Evolutionary conservation across 2,329 filamentous ascomycete species (phyloP), one percentile per base, ranked within the genome.

Genomic region (Trichoderma sp.): DNA sequence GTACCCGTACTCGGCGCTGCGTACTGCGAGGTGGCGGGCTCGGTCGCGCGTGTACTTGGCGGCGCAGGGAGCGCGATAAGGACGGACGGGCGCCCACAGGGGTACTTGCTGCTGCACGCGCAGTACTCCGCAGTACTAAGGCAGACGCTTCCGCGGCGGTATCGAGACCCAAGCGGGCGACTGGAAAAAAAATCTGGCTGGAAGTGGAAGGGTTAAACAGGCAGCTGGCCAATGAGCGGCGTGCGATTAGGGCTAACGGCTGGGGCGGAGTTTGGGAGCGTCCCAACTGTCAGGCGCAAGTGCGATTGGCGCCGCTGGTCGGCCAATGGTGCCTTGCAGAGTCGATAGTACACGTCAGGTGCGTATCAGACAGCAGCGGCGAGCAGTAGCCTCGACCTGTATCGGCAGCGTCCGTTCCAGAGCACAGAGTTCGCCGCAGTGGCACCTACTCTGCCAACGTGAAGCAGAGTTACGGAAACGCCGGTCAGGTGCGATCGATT

Each of bases 161-260:
- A 65, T 53, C 52, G 52, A 40, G 33, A 33, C 31, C 31, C 21
- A 37, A 7, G 52, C 21, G 40, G 27, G 14, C 53, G n/a, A 60
- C 4, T 14, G 33, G n/a, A n/a, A 49, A 49, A 49, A 49, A 31
- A 40, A 33, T n/a, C 7, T 35, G 35, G 65, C 56, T 24, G 24
- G 56, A 68, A 68, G 40, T 10, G 65, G 33, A 47, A 68, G 67
- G 53, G 53, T 21, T 40, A 52, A 24, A 53, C 49, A 37, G 31
- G 11, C 43, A 27, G 40, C 21, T 27, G 53, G 60, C 68, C 68
- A 69, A 69, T 69, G 37, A 35, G 24, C 33, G n/a, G 52, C 58
- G 58, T 13, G 58, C 60, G 68, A 69, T 69, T 69, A 69, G 67
- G 60, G 59, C 67, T 63, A 69, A 49, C 59, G 67, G 49, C 52